Base-by-base conservation (phyloP, 2,329 filamentous ascomycete genomes). In the Ceratocystis diversiconidia region DNA sequence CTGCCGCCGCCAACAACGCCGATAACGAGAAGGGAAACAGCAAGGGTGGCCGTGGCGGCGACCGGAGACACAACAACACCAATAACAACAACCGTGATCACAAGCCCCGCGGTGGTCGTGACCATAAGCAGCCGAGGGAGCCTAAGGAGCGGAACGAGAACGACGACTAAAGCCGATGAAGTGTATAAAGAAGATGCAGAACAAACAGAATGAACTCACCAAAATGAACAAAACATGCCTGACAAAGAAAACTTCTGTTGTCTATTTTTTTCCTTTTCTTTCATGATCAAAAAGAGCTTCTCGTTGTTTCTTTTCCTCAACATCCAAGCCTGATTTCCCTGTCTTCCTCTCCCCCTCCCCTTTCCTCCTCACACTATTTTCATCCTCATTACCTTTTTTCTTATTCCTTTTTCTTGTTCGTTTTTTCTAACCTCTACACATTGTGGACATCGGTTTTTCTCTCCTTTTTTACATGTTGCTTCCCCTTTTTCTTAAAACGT, bases 61-160 rank as follows among this genome's bases (percentile, higher is more conserved):
- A 69, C 66, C 69, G 69, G 57, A 74, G 74, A 67, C 74, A 73
- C 69, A 76, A 67, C 69, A 70, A 65, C 68, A 61, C 50, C 25
- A 69, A 67, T 61, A 76, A 64, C 68, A 70, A 65, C 68, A 52
- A 62, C 52, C 69, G 68, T 65, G 71, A 71, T 55, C 61, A 69
- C 44, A 66, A 76, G 72, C 74, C 73, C 69, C 76, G 75, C 15
- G 75, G 64, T 66, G 70, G 65, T 68, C 50, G 52, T 30, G 69
- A 68, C 57, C 69, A 68, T 65, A 71, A 71, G 57, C 73, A 74
- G 66, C 73, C 73, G 61, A 74, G 75, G 73, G 77, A 81, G 74
- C 75, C 73, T 62, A 74, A 75, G 74, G 77, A 81, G 74, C 75
- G 79, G 70, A 80, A 79, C 69, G 80, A 84, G 69, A 80, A 83